Percentiles rank a stretch among this genome's conserved stretches.
These are phyloP conservation scores for Anastatica hierochuntica DNA, from an alignment of 345 rosid genomes.

Conservation along the genomic window DNA sequence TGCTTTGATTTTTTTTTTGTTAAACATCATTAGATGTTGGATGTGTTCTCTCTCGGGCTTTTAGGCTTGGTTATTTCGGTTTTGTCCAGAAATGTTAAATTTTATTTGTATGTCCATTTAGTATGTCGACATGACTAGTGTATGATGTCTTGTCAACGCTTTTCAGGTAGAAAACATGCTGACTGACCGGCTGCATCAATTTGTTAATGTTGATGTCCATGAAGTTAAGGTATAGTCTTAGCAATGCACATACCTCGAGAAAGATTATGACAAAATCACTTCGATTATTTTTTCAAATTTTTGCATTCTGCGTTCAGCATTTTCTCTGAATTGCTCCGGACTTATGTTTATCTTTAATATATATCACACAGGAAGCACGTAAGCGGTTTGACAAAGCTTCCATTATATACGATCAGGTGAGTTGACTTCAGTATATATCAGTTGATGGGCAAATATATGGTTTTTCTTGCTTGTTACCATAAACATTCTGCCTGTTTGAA, in stretches of 20 bases:
- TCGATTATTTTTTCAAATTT: no score
- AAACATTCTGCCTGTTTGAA: no score
- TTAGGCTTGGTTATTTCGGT: no score
- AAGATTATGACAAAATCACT: no score
- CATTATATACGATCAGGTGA: conserved; percentile 55
- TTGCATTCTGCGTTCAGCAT: neutral
- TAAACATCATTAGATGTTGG: no score
- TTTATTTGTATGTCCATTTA: no score
- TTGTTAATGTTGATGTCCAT: conserved; percentile 46
- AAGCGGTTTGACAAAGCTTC: conserved; percentile 76
- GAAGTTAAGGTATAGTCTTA: conserved; percentile 66
- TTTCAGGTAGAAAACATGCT: conserved; percentile 56
- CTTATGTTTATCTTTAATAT: neutral
- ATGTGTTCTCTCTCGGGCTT: no score
- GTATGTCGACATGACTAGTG: neutral
- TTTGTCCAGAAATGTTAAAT: no score
- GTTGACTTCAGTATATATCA: neutral
- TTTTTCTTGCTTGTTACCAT: neutral
- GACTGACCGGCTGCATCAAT: conserved; percentile 45
- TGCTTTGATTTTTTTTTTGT: no score
- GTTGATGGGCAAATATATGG: neutral
- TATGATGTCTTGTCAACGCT: conserved; percentile 12
- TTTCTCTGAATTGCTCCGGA: neutral
- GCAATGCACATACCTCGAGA: no score
- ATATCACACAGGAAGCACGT: conserved; percentile 51